phyloP scores from a whole-genome alignment of 352 stramenopile species.

The Globisporangium paroecandrum region DNA sequence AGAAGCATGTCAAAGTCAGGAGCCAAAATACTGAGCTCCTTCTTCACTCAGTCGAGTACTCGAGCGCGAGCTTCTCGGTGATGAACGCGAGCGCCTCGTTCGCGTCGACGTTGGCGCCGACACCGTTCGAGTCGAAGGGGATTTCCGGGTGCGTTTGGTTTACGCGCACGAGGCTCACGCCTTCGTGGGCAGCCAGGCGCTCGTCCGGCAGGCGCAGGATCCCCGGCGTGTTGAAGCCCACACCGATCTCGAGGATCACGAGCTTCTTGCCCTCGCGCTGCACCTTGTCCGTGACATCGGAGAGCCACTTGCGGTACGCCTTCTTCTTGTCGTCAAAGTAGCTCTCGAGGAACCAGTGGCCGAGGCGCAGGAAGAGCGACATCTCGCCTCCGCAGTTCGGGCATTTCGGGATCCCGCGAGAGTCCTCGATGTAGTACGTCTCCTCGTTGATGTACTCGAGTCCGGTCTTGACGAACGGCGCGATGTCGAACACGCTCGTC shows the following conservation, averaged over 20 bases:
- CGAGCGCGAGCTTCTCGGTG: background rate
- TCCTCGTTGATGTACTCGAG: conserved; percentile 48
- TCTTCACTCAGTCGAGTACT: background rate
- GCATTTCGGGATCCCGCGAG: conserved; percentile 45
- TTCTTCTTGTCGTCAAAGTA: conserved; percentile 30
- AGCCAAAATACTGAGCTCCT: background rate
- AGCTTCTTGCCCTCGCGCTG: conserved; percentile 46
- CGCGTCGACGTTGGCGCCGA: conserved; percentile 40
- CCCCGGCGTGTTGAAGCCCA: conserved; percentile 67
- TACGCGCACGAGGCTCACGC: conserved; percentile 54
- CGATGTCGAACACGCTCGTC: conserved; percentile 47
- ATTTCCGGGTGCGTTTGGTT: conserved; percentile 54
- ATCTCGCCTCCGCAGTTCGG: conserved; percentile 45
- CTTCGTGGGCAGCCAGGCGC: conserved; percentile 31
- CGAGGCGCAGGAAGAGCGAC: conserved; percentile 48
- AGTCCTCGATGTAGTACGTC: conserved; percentile 55
- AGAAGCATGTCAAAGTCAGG: too few species aligned
- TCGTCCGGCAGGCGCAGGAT: conserved; percentile 61
- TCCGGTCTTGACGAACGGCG: conserved; percentile 50
- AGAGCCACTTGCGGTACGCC: conserved; percentile 42
- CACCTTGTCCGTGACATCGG: conserved; percentile 27
- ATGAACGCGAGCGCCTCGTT: conserved; percentile 45
- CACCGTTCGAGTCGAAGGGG: conserved; percentile 47
- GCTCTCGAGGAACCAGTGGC: conserved; percentile 50
- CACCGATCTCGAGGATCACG: conserved; percentile 64